Evolutionary conservation across 371 early-diverging fungal genomes (phyloP), one percentile per base, ranked within the genome.

Genomic region (Basidiobolus meristosporus): DNA sequence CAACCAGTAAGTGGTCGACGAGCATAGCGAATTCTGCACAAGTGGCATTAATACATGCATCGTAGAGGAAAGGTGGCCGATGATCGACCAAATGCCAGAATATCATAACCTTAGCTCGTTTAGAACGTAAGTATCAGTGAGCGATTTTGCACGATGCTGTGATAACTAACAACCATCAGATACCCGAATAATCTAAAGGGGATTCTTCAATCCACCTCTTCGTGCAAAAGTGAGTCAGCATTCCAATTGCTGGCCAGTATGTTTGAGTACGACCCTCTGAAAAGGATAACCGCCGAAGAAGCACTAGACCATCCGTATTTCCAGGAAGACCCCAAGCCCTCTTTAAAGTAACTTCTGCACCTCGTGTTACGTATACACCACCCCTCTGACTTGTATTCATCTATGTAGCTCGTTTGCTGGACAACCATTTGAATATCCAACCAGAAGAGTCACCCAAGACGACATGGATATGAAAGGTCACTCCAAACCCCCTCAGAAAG

Each of bases 291-390:
- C 7, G 96, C 97, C 0, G 76, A 80, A 28, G 77, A 85, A 35
- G 87, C 92, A 2, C 55, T 98, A 20, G 63, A 64, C 14, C 89
- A 92, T 50, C 70, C 80, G 15, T 97, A 91, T 46, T 98, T 98
- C 45, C 56, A 63, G 40, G 88, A 88, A 41, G 88, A 88, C n/a
- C 90, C 92, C 2, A 62, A 59, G 33, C 88, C 90, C 1, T 52
- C 64, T 7, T 58, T 68, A 57, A 71, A 74, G 83, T 82, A 68
- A 54, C n/a, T n/a, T n/a, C n/a, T n/a, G 68, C 48, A 19, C 28
- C 17, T 19, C n/a, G 23, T 28, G 30, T 19, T 36, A 26, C 3
- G 3, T 14, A 2, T 15, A 9, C 7, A 11, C n/a, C 10, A 10
- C 16, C 7, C 16, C 20, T 39, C 6, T 33, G 9, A 23, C 1